Base-by-base conservation (phyloP, 1,284 basidiomycete species). In the Ceratobasidium sp. region DNA sequence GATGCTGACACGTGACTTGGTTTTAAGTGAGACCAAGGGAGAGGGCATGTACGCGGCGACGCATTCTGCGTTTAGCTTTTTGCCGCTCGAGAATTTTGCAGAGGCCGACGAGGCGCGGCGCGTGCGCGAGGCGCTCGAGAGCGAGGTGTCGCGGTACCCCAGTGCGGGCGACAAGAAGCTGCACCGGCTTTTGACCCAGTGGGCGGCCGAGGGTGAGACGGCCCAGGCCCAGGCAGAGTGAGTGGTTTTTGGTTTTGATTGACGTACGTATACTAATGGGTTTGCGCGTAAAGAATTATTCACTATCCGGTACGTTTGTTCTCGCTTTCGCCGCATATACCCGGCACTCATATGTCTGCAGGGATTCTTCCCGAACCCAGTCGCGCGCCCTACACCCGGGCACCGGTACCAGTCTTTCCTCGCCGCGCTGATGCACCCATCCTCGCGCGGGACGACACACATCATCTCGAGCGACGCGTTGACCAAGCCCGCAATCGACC, bases 401-500 rank as follows among this genome's bases (percentile, higher is more conserved):
- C 75, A 69, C 46, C 76, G 76, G 72, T 73, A 76, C 18, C 71
- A 76, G 42, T 74, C 72, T 14, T 77, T 83, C 8, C 79, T 82
- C 73, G 77, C 79, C 9, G 81, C 81, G 0, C 67, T 81, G 11
- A 81, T 81, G 73, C 81, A 81, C 63, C 79, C 80, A 0, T 71
- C 81, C 23, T 79, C 79, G 12, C 62, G 67, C 18, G 75, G 72
- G 25, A 63, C 66, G 28, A 77, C 86, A 72, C 75, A 79, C 46
- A 82, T 85, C 78, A 81, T 63, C 33, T 56, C 71, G 21, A 60
- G 78, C 30, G 79, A 82, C 74, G 78, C 83, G 1, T 84, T 84
- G 76, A 78, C 80, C 18, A 66, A 77, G 18, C 85, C 85, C 0
- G 44, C 75, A 4, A 85, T 86, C 77, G 82, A 86, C 76, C 83